A percentile compares a stretch with the other conserved stretches of the same genome.
Evolutionary conservation across 2,329 filamentous ascomycete species (phyloP).

Genomic region (Zymoseptoria pseudotritici): DNA sequence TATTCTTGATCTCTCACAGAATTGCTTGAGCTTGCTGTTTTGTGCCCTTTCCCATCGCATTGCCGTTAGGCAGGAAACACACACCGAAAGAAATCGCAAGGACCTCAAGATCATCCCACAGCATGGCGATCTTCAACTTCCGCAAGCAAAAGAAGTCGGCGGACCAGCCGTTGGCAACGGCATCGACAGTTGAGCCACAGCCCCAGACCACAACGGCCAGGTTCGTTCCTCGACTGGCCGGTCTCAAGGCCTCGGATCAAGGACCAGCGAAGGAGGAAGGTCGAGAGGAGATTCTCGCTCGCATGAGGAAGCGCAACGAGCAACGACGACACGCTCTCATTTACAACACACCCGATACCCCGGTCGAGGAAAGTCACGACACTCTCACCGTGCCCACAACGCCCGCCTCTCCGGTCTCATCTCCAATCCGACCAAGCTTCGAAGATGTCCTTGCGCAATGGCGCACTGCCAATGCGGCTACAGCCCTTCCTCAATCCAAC

Average conservation of each 20-base stretch:
- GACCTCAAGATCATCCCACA: background rate
- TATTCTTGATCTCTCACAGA: background rate
- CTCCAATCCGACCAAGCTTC: background rate
- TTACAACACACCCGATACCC: background rate
- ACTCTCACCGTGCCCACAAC: background rate
- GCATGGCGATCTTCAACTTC: background rate
- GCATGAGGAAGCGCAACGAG: background rate
- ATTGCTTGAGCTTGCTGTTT: background rate
- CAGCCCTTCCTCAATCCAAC: background rate
- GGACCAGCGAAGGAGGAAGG: background rate
- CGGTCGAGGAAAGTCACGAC: background rate
- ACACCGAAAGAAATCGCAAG: background rate
- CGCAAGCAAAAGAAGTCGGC: background rate
- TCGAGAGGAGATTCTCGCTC: background rate
- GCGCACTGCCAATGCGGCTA: background rate
- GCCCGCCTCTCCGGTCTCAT: slow-evolving; percentile 1
- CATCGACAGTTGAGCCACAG: background rate
- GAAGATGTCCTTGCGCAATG: background rate
- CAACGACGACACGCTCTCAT: background rate
- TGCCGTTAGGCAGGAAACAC: background rate
- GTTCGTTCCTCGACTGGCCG: background rate
- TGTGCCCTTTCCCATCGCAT: background rate
- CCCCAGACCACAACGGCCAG: background rate
- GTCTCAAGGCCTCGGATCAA: background rate
- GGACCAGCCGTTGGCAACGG: background rate